These are phyloP conservation scores for Quercus rubra DNA, from an alignment of 306 rosid species.

Conservation along the genomic window DNA sequence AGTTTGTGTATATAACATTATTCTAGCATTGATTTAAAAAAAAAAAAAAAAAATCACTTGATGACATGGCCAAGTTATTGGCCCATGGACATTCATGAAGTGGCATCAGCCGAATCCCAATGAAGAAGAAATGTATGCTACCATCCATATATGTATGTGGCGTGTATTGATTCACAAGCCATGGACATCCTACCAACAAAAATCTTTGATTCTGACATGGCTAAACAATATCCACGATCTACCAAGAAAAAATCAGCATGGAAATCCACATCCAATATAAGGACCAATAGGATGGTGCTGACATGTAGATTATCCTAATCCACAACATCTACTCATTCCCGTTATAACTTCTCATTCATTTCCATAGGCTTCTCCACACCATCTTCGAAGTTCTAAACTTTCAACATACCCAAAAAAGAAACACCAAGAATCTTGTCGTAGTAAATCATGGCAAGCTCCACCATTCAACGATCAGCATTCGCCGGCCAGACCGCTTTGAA, in stretches of 20 bases:
- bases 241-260: conserved; percentile 32
- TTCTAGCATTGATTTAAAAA: neutral
- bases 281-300: conserved; percentile 74
- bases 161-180: conserved; percentile 13
- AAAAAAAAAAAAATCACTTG: too few species aligned
- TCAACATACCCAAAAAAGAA: conserved; percentile 1
- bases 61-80: neutral
- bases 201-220: conserved; percentile 53
- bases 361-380: conserved; percentile 5
- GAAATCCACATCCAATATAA: conserved; percentile 46
- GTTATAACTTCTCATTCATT: conserved; percentile 29
- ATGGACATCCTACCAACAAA: conserved; percentile 18
- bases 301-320: conserved; percentile 78
- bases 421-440: conserved; percentile 14
- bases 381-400: neutral
- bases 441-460: conserved; percentile 73
- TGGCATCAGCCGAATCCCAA: neutral
- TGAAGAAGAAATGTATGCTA: neutral
- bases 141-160: conserved; percentile 30
- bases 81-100: neutral
- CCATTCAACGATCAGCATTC: conserved; percentile 79
- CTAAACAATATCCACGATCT: conserved; percentile 27
- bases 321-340: conserved; percentile 47
- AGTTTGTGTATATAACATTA: too few species aligned
- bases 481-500: conserved; percentile 75